Evolutionary conservation across 306 rosid genomes (phyloP), one percentile per base, ranked within the genome.

Genomic region (Mimosa pudica): DNA sequence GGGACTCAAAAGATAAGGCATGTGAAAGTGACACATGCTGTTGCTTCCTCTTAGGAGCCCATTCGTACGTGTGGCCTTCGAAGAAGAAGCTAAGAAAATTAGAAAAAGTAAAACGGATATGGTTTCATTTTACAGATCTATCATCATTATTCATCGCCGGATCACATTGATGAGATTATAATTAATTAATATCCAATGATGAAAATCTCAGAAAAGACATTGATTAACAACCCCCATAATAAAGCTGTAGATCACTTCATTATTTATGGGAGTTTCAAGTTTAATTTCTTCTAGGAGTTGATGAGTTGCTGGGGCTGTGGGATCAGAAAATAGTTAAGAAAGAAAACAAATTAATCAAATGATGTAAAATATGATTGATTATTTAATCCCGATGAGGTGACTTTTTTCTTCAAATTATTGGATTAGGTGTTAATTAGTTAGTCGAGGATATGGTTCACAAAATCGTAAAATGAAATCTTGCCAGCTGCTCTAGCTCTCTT

Each of bases 141-240:
- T n/a, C 32, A 57, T 58, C 1, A 18, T 0, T 1, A 24, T 10
- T 24, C 30, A 47, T 47, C 51, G 30, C 30, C 30, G 30, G 30
- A 24, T 24, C 38, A 24, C 41, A 32, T 30, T 17, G 8, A 30
- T 30, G 8, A 62, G 67, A 62, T 55, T 11, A 1, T 16, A 54
- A 16, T 6, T 51, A 14, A 14, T 20, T 62, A 62, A 30, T 38
- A 62, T 62, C 67, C 67, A 24, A 4, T 10, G 67, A 61, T 4
- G 41, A 61, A 61, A 30, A 10, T 62, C 65, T 61, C 67, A 62
- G 67, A 62, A 62, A 62, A 62, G 42, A 62, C 67, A 32, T 32
- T 32, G 67, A 62, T 62, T 30, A 32, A 32, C 18, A n/a, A 55
- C 3, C 62, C 67, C 17, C 17, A 4, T 5, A 24, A 10, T 4